phyloP scores from a whole-genome alignment of 129 eudicot species.

The Flaveria bidentis region DNA sequence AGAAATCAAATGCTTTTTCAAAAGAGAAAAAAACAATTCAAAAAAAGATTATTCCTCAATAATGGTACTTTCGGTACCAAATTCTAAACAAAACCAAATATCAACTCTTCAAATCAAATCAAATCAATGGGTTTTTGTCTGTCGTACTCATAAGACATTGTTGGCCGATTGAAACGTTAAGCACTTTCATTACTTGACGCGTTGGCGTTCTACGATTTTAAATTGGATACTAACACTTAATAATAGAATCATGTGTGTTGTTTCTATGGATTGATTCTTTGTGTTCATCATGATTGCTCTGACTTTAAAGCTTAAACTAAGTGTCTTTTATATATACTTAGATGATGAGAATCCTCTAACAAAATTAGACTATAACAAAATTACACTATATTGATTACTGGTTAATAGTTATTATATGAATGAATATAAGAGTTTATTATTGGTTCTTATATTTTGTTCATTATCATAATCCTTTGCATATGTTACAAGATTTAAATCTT shows the following conservation, averaged over 20 bases:
- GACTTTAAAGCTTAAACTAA: no score
- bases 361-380: no score
- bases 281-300: background rate
- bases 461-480: no score
- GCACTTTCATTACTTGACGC: background rate
- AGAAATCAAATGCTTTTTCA: constrained; percentile 21
- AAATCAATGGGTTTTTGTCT: background rate
- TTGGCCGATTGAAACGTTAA: background rate
- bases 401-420: no score
- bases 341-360: no score
- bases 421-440: no score
- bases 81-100: constrained; percentile 2
- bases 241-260: background rate
- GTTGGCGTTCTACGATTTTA: no score
- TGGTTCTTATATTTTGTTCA: no score
- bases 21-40: background rate
- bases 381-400: no score
- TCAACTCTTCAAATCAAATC: background rate
- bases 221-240: background rate
- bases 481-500: no score
- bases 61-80: constrained; percentile 26
- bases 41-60: constrained; percentile 6
- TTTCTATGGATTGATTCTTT: background rate
- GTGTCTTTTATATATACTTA: no score
- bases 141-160: background rate